Base-by-base conservation (phyloP, 2,329 filamentous ascomycete species). In the Pseudogymnoascus sp. region DNA sequence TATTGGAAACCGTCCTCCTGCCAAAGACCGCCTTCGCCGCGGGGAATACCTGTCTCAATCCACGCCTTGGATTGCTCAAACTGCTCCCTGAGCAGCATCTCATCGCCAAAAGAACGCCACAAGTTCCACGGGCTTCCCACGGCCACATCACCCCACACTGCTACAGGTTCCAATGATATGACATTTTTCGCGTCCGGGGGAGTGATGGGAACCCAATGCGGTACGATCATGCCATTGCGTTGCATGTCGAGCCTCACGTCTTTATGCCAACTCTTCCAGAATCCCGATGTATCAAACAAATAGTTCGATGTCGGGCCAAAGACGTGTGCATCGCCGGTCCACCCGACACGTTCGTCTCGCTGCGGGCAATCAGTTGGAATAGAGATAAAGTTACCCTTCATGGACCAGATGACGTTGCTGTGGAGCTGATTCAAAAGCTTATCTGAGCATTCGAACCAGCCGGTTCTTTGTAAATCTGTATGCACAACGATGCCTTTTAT, bases 301-400 rank as follows among this genome's bases (percentile, higher is more conserved):
- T 74, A 77, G 26, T 70, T 74, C 0, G 81, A 77, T 0, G 81
- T 79, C 0, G 80, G 78, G 0, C 75, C 73, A 64, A 85, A 85
- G 1, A 78, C 76, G 38, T 79, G 79, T 6, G 76, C 73, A 65
- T 83, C 79, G 14, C 83, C 79, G 0, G 78, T 81, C 83, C 82
- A 82, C 19, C 80, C 79, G 5, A 84, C 70, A 0, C 81, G 75
- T 70, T 84, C 81, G 62, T 85, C 81, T 1, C 81, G 75, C 65
- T 84, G 81, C 0, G 82, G 82, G 66, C 81, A 84, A 67, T 86
- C 84, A 0, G 82, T 86, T 0, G 82, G 82, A 0, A 86, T 71
- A 0, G 77, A 78, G 2, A 86, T 67, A 67, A 86, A 86, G 66
- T 86, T 86, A 0, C 82, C 82, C 29, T 78, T 77, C 79, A 85